Base-by-base conservation (phyloP, 805 yeast genomes). In the Wickerhamiella brachini region DNA sequence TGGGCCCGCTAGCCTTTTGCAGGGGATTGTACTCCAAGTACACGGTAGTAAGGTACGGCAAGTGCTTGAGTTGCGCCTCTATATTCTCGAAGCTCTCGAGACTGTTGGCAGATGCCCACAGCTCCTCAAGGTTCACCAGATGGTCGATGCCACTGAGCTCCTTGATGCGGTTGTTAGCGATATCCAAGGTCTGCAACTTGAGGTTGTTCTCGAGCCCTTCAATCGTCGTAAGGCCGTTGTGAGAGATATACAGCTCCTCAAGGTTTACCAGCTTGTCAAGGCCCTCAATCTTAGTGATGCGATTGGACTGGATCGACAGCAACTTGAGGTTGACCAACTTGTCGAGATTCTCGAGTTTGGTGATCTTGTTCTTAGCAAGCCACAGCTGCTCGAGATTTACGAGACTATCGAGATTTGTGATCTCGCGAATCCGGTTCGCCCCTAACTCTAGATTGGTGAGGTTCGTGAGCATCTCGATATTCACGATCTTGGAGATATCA, bases 1-100 rank as follows among this genome's bases (percentile, higher is more conserved):
- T 80, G 1, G 93, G 80, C n/a, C 79, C 79, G 57, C 83, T 83
- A 20, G 75, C 64, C 26, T 68, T 57, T 60, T 93, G 96, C 18
- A 93, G 65, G 2, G 97, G 97, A 62, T 90, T 90, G 8, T 93
- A 90, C 67, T 93, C 98, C 56, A 93, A 79, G 63, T 93, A 93
- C 5, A 93, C 95, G 0, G 95, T 87, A 49, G 87, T 95, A 49
- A 93, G 70, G 5, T 75, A 70, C 1, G 78, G 76, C 49, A 86
- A 69, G 41, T 70, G 69, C 13, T 80, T 78, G 53, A 93, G 72
- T 62, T 86, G 81, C 20, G 74, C 65, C 49, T 78, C 80, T 45
- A 93, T 68, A 49, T 86, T 81, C 34, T 80, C 79, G 65, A 85
- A 89, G 42, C 78, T 71, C 34, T 77, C 75, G 21, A 93, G 65